Percentiles rank a stretch among this genome's conserved stretches.
phyloP scores from a whole-genome alignment of 371 early-diverging fungal genomes.

The Rhizopus sp. region DNA sequence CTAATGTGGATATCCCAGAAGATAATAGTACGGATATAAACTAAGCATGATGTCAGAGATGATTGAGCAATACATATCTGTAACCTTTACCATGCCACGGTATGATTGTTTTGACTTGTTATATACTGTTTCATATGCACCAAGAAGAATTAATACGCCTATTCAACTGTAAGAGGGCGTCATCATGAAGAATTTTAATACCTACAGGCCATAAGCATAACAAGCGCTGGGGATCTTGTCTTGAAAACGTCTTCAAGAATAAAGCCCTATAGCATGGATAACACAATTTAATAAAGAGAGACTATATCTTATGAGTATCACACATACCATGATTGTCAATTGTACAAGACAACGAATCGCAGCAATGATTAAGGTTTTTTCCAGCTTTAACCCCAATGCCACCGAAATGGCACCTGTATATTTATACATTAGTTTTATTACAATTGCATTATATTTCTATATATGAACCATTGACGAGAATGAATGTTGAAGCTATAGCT shows the following conservation, averaged over 20 bases:
- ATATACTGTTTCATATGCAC: conserved; percentile 56
- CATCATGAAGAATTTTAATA: background rate
- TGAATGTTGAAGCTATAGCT: conserved; percentile 49
- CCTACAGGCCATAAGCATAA: conserved; percentile 11
- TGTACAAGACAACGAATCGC: conserved; percentile 64
- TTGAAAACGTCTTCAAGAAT: conserved; percentile 5
- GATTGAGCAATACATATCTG: background rate
- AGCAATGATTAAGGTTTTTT: conserved; percentile 57
- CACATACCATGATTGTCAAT: conserved; percentile 59
- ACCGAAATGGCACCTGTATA: conserved; percentile 55
- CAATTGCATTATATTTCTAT: background rate
- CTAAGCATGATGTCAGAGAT: conserved; percentile 14
- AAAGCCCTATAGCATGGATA: background rate
- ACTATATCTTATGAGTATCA: background rate
- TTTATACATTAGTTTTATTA: background rate
- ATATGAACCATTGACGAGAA: conserved; percentile 50
- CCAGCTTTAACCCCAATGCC: conserved; percentile 56
- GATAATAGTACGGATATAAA: conserved; percentile 49
- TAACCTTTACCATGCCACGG: conserved; percentile 47
- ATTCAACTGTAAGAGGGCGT: background rate
- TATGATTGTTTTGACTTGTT: conserved; percentile 53
- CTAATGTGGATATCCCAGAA: conserved; percentile 42
- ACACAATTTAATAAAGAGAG: background rate
- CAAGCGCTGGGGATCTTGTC: conserved; percentile 53
- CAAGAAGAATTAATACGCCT: conserved; percentile 46